A percentile compares a stretch with the other conserved stretches of the same genome.
Conservation (phyloP, 2,329 filamentous ascomycete species). For the Ophiocordyceps camponoti-floridani region DNA sequence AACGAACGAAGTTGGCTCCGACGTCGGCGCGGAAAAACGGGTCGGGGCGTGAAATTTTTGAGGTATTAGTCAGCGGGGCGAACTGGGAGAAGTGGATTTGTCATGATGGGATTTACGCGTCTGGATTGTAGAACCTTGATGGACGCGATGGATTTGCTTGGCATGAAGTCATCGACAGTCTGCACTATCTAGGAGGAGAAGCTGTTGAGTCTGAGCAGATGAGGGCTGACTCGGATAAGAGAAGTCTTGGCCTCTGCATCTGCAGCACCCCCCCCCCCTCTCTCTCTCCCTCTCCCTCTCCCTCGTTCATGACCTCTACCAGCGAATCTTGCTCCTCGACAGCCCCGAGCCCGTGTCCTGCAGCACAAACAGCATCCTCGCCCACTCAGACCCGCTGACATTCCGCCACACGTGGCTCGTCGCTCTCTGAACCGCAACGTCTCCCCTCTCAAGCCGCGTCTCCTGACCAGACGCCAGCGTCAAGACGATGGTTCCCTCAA, state of each 20-base stretch:
- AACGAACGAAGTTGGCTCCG: background rate
- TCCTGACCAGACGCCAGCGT: constrained; percentile 31
- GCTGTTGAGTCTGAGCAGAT: too few species aligned
- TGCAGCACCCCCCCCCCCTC: too few species aligned
- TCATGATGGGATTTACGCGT: background rate
- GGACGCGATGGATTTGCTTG: background rate
- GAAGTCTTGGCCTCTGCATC: too few species aligned
- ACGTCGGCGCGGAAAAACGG: too few species aligned
- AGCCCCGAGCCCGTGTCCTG: constrained; percentile 11
- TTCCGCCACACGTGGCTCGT: constrained; percentile 38
- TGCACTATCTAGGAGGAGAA: too few species aligned
- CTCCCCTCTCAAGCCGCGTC: constrained; percentile 26
- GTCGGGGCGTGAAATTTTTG: background rate
- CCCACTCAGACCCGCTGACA: constrained; percentile 25
- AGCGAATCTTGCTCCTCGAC: background rate
- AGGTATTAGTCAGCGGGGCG: background rate
- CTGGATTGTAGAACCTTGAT: too few species aligned
- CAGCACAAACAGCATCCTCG: constrained; percentile 24
- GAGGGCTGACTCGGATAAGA: too few species aligned
- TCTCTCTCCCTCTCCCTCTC: too few species aligned
- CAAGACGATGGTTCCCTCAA: constrained; percentile 35
- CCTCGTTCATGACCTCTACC: background rate
- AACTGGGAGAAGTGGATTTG: background rate
- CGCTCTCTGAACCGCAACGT: constrained; percentile 36
- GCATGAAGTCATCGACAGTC: too few species aligned